phyloP scores from a whole-genome alignment of 129 eudicot species.

The Lactuca saligna region DNA sequence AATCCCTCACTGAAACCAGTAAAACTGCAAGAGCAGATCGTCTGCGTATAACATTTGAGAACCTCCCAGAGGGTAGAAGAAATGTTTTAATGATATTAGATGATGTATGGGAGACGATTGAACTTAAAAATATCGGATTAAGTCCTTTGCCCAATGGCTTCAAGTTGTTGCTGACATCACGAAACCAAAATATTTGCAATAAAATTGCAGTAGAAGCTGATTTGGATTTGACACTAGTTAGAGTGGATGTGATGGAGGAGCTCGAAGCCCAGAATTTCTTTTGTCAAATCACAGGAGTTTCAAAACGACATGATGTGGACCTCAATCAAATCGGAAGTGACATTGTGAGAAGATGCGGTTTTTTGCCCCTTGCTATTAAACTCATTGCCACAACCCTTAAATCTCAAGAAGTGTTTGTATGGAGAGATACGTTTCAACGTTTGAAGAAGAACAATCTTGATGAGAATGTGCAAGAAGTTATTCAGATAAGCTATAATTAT shows the following conservation, averaged over 20 bases:
- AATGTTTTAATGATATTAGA: constrained; percentile 9
- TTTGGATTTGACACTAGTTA: neutral
- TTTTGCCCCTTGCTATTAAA: constrained; percentile 23
- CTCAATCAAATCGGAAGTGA: neutral
- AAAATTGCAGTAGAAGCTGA: neutral
- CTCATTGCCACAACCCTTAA: constrained; percentile 7
- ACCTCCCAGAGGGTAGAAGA: neutral
- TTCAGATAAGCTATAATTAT: neutral
- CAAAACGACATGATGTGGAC: neutral
- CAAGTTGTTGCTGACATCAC: constrained; percentile 17
- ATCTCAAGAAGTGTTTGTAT: neutral
- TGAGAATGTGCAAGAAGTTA: neutral
- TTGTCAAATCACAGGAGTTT: neutral
- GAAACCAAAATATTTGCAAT: neutral
- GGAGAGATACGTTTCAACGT: neutral
- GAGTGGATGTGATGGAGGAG: constrained; percentile 7
- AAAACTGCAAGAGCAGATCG: constrained; percentile 3
- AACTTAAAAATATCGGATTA: constrained; percentile 10
- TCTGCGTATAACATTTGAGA: neutral
- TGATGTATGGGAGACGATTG: neutral
- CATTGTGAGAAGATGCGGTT: constrained; percentile 13
- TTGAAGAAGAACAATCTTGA: constrained; percentile 5
- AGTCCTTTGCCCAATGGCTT: neutral
- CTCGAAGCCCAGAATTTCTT: constrained; percentile 3
- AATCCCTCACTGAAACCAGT: neutral